phyloP scores from a whole-genome alignment of 805 yeast species.

The Candida pini region DNA sequence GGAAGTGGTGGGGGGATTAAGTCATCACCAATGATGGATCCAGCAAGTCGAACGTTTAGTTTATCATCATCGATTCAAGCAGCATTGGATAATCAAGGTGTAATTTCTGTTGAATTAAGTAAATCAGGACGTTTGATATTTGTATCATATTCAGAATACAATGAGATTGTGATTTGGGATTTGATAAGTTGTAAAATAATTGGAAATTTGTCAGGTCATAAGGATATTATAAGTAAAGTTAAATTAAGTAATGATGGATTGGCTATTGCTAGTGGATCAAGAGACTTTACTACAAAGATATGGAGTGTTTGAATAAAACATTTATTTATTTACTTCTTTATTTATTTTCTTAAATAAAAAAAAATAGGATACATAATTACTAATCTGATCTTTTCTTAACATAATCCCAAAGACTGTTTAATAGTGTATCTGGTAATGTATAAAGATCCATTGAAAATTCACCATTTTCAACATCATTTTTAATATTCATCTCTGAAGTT shows the following conservation, averaged over 20 bases:
- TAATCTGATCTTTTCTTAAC: slow-evolving; percentile 60
- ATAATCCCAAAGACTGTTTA: slow-evolving; percentile 92
- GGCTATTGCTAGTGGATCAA: slow-evolving; percentile 72
- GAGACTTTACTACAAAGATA: slow-evolving; percentile 69
- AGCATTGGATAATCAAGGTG: slow-evolving; percentile 57
- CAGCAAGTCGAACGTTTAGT: too few relatives aligned
- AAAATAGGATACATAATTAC: background rate
- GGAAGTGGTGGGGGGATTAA: background rate
- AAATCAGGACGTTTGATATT: slow-evolving; percentile 69
- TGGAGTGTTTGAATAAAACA: slow-evolving; percentile 38
- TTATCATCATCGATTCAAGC: slow-evolving; percentile 24
- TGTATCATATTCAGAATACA: slow-evolving; percentile 65
- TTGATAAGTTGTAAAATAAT: slow-evolving; percentile 56
- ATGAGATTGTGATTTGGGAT: slow-evolving; percentile 75
- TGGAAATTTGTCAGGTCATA: slow-evolving; percentile 62
- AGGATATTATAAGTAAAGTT: slow-evolving; percentile 57
- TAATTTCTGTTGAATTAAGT: slow-evolving; percentile 67
- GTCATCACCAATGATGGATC: too few relatives aligned
- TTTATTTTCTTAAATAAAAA: background rate
- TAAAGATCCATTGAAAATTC: slow-evolving; percentile 95
- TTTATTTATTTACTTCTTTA: too few relatives aligned
- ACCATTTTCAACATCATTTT: slow-evolving; percentile 93
- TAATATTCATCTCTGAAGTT: slow-evolving; percentile 91
- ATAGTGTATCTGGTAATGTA: slow-evolving; percentile 84
- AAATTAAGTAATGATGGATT: slow-evolving; percentile 67